Evolutionary conservation across 2,329 filamentous ascomycete species (phyloP).

Genomic region (Rhynchosporium agropyri): DNA sequence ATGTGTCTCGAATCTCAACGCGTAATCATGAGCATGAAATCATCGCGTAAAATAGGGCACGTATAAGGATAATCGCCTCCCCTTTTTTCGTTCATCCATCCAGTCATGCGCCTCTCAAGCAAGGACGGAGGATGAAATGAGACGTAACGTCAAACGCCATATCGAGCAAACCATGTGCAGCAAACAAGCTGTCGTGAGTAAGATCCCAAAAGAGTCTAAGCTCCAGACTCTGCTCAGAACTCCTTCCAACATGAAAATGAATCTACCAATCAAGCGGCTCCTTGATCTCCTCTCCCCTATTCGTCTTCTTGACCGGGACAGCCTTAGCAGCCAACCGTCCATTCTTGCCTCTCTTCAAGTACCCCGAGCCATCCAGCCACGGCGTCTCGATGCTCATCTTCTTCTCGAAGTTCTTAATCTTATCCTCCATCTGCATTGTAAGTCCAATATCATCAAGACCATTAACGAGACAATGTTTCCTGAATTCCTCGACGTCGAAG

Average conservation of each 20-base stretch:
- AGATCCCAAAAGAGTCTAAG: background rate
- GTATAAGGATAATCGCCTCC: too few species aligned
- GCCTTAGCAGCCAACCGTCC: slow-evolving; percentile 61
- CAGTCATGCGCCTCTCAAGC: too few species aligned
- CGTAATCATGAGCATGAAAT: too few species aligned
- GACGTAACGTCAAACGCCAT: too few species aligned
- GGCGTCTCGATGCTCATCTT: slow-evolving; percentile 78
- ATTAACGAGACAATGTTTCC: slow-evolving; percentile 91
- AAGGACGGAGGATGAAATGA: too few species aligned
- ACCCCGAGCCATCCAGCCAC: slow-evolving; percentile 87
- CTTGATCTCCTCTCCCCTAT: slow-evolving; percentile 78
- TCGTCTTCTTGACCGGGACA: slow-evolving; percentile 80
- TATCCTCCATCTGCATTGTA: slow-evolving; percentile 88
- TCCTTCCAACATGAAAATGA: too few species aligned
- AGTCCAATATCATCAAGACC: slow-evolving; percentile 94
- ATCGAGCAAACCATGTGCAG: too few species aligned
- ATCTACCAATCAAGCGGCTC: slow-evolving; percentile 86
- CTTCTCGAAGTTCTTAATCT: slow-evolving; percentile 82
- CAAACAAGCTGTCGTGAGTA: too few species aligned
- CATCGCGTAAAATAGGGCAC: too few species aligned
- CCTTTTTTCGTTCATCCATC: too few species aligned
- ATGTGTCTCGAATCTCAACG: too few species aligned
- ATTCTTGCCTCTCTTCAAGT: slow-evolving; percentile 64
- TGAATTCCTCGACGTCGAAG: slow-evolving; percentile 91
- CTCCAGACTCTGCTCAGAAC: background rate